Evolutionary conservation across 495 filamentous ascomycete species (phyloP), one percentile per base, ranked within the genome.

Genomic region (Lentithecium fluviatile): DNA sequence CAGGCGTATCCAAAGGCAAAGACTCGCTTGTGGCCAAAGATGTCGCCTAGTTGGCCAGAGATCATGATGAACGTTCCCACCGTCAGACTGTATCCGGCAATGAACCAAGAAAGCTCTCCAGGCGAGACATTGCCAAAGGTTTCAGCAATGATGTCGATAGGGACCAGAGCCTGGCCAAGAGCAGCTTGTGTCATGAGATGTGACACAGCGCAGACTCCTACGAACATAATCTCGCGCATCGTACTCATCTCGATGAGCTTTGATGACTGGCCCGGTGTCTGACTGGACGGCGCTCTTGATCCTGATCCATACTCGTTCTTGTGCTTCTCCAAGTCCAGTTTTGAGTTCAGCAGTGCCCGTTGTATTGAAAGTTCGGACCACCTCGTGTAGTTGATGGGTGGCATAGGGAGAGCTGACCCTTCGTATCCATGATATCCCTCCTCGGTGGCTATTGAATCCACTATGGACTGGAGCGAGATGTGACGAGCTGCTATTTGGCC

Each of bases 1-100:
- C 85, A 89, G n/a, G 76, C 46, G 58, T 79, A 86, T 0, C 85
- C 86, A 19, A 77, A 58, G 12, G 84, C 70, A 49, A 89, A 85
- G 65, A 89, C 69, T 1, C 74, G 71, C 49, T 84, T 83, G 67
- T 87, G 80, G 12, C 87, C 87, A 57, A 80, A 83, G 3, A 83
- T 73, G 52, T 88, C 87, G 0, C 87, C 86, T 2, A 88, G 70
- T 12, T 86, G 76, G 6, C 85, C 84, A 3, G 83, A 78, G 6
- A 84, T 77, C 11, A 89, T 71, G 51, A 89, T 84, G 58, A 87
- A 88, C 1, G 82, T 83, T 6, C 86, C 84, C 6, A 86, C 78
- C 0, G 82, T 86, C 42, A 87, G 71, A 26, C 76, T 77, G 68
- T 85, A 87, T 0, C 74, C 78, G 2, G 83, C 83, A 45, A 83